Conservation (phyloP, 768 basidiomycete genomes). For the Phanerodontia chrysosporium region DNA sequence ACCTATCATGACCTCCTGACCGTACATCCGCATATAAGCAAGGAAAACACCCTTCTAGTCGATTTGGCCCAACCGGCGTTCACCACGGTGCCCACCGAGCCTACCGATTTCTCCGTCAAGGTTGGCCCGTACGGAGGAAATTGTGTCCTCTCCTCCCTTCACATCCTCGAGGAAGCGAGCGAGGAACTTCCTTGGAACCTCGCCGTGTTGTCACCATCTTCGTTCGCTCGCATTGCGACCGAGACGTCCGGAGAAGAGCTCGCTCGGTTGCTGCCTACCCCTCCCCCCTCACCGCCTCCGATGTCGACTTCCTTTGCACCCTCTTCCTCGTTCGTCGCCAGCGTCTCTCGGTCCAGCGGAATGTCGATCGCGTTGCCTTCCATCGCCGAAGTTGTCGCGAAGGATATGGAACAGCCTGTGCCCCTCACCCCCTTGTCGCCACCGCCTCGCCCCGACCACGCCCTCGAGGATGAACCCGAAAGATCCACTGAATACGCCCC, state of each 20-base stretch:
- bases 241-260: slow-evolving; percentile 1
- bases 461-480: neutral
- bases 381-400: neutral
- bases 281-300: slow-evolving; percentile 21
- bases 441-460: neutral
- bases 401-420: neutral
- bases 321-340: neutral
- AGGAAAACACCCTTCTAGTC: slow-evolving; percentile 1
- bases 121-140: slow-evolving; percentile 11
- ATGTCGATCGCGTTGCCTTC: slow-evolving; percentile 3
- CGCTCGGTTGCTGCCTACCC: slow-evolving; percentile 14
- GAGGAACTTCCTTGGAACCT: slow-evolving; percentile 4
- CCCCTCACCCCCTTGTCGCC: slow-evolving; percentile 5
- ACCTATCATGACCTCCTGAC: neutral
- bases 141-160: slow-evolving; percentile 12
- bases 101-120: slow-evolving; percentile 6
- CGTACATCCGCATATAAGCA: neutral
- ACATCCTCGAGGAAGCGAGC: neutral
- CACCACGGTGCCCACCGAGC: neutral
- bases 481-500: neutral
- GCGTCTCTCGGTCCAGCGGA: neutral
- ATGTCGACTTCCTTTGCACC: neutral
- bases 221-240: neutral
- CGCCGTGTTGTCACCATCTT: slow-evolving; percentile 13
- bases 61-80: neutral